Conservation (phyloP, 495 filamentous ascomycete genomes). For the Glutinoglossum americanum region DNA sequence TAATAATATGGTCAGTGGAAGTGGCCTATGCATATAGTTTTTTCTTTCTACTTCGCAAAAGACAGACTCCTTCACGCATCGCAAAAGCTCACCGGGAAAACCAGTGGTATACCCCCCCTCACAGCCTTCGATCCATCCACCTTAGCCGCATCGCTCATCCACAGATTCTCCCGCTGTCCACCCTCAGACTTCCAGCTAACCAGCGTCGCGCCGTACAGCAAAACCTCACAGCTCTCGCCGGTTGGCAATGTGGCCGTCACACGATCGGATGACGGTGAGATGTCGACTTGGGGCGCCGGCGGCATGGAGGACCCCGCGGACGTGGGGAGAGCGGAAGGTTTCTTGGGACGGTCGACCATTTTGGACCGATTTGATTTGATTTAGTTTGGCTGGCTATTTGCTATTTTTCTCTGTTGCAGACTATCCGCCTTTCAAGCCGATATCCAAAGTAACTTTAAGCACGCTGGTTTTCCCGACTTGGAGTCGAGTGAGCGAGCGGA, state of each 20-base stretch:
- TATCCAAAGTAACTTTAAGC: too few species aligned
- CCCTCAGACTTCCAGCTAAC: conserved; percentile 78
- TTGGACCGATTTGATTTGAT: not conserved
- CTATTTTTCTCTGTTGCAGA: too few species aligned
- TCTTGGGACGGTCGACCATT: conserved; percentile 70
- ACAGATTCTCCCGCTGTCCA: conserved; percentile 51
- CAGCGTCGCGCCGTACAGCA: conserved; percentile 83
- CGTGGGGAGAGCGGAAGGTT: conserved; percentile 54
- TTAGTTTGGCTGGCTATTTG: not conserved
- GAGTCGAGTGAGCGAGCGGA: too few species aligned
- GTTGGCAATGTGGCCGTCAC: conserved; percentile 58
- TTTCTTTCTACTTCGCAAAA: too few species aligned
- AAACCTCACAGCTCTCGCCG: conserved; percentile 64
- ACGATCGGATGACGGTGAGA: conserved; percentile 37
- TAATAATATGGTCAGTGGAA: not conserved
- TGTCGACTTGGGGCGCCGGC: conserved; percentile 34
- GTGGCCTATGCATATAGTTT: too few species aligned
- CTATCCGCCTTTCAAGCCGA: too few species aligned
- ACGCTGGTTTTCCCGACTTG: too few species aligned
- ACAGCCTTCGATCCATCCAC: conserved; percentile 46
- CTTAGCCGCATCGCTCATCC: conserved; percentile 55
- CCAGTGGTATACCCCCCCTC: conserved; percentile 68
- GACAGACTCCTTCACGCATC: not conserved
- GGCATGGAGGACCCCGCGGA: conserved; percentile 38
- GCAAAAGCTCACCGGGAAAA: conserved; percentile 63